phyloP scores from a whole-genome alignment of 2,329 filamentous ascomycete genomes.

The Botrytis fragariae region DNA sequence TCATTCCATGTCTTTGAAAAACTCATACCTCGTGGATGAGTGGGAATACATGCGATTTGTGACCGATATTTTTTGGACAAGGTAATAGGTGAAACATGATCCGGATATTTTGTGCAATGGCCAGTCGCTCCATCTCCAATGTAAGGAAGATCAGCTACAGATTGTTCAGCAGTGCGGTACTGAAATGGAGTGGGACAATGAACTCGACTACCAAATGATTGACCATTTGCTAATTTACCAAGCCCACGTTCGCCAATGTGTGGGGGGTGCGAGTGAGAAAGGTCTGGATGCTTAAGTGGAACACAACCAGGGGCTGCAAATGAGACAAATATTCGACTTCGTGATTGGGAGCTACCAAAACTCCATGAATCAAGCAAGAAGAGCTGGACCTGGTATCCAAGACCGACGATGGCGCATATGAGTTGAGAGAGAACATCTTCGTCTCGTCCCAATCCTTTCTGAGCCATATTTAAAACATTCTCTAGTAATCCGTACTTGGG shows the following conservation, averaged over 20 bases:
- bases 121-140: constrained; percentile 61
- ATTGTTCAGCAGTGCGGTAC: constrained; percentile 53
- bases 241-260: constrained; percentile 42
- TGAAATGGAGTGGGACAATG: constrained; percentile 57
- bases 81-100: constrained; percentile 54
- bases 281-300: constrained; percentile 54
- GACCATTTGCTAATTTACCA: constrained; percentile 58
- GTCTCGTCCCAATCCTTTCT: constrained; percentile 43
- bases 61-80: constrained; percentile 35
- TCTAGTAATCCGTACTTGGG: constrained; percentile 75
- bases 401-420: constrained; percentile 67
- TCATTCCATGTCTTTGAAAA: constrained; percentile 48
- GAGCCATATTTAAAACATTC: constrained; percentile 67
- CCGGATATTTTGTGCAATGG: constrained; percentile 62
- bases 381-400: constrained; percentile 74
- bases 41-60: constrained; percentile 59
- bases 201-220: constrained; percentile 55
- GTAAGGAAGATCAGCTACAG: constrained; percentile 57
- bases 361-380: constrained; percentile 68
- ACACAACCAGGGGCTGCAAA: constrained; percentile 65
- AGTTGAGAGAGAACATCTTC: constrained; percentile 72
- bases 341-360: constrained; percentile 62
- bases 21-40: constrained; percentile 52
- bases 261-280: constrained; percentile 62
- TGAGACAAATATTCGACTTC: constrained; percentile 67